Percentiles rank a stretch among this genome's conserved stretches.
Evolutionary conservation across 208 protist species (phyloP).

Genomic region (Leishmania guyanensis): DNA sequence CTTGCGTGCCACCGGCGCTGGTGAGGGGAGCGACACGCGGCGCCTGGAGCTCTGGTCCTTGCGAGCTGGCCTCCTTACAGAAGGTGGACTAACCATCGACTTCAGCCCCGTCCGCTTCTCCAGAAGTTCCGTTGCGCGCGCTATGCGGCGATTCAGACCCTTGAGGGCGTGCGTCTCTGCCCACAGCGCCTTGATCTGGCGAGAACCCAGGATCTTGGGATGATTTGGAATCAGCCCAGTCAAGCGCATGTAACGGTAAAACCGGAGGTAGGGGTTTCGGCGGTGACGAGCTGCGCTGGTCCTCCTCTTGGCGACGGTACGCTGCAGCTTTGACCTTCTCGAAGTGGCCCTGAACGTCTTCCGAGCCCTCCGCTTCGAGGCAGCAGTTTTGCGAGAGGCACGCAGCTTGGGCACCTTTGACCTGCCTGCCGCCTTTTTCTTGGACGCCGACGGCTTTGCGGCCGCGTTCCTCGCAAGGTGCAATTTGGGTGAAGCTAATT

Average conservation of each 20-base stretch:
- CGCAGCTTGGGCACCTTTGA: neutral
- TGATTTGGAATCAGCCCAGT: constrained; percentile 48
- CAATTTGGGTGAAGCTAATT: neutral
- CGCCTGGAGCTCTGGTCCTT: constrained; percentile 1
- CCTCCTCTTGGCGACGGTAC: constrained; percentile 12
- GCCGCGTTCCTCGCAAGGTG: neutral
- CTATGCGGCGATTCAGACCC: constrained; percentile 29
- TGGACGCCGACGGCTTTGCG: neutral
- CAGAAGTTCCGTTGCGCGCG: constrained; percentile 21
- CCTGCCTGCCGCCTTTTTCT: constrained; percentile 8
- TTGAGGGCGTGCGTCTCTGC: constrained; percentile 31
- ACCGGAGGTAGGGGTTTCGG: constrained; percentile 41
- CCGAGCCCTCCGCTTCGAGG: too few species aligned
- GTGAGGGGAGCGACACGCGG: neutral
- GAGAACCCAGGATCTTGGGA: constrained; percentile 26
- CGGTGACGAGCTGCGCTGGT: neutral
- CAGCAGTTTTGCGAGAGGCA: neutral
- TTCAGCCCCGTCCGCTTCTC: constrained; percentile 22
- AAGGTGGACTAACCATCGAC: constrained; percentile 6
- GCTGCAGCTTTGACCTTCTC: neutral
- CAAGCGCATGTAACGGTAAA: constrained; percentile 49
- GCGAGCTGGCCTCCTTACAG: neutral
- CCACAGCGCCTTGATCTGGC: constrained; percentile 49
- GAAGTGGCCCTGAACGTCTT: neutral
- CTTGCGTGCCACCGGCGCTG: neutral